Evolutionary conservation across 116 monocot species (phyloP), one percentile per base, ranked within the genome.

Genomic region (Zostera marina): DNA sequence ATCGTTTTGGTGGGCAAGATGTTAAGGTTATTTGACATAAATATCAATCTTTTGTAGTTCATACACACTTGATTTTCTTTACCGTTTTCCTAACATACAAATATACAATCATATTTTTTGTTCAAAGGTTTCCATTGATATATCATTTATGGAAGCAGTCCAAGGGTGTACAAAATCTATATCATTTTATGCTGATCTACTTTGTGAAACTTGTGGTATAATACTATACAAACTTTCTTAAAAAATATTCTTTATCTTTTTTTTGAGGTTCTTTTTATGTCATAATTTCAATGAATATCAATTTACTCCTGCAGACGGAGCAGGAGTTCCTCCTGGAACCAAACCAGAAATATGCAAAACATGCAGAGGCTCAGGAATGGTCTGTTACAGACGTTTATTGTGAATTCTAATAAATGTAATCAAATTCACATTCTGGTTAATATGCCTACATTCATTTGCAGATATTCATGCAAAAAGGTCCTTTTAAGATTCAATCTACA

Each of bases 61-160:
- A 1, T 11, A 26, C 39, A 32, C 32, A 0, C 41, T 32, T 9
- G 3, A 11, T 62, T 11, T 55, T 40, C 56, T 24, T 62, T 20
- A 22, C 60, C 51, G 44, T 13, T 53, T 62, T 43, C 8, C 7
- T 44, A 17, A 48, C 7, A 5, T 16, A 38, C 68, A n/a, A n/a
- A n/a, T n/a, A n/a, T 11, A 66, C 69, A n/a, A 43, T 15, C 5
- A 23, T 61, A 3, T 49, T 9, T 26, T 45, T 32, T 32, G 32
- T 32, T 32, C 32, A 32, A 32, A 96, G 96, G 70, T 96, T 52
- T 66, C 77, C 53, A 72, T 96, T 75, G 96, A 89, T 67, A 53
- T 96, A 64, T 88, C 89, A 62, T 96, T 96, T 49, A 96, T 96
- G 96, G 96, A 96, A 74, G 89, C 96, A 45, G 82, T 96, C 15